Evolutionary conservation across 352 stramenopile genomes (phyloP).

Genomic region (Phytophthora cajani): DNA sequence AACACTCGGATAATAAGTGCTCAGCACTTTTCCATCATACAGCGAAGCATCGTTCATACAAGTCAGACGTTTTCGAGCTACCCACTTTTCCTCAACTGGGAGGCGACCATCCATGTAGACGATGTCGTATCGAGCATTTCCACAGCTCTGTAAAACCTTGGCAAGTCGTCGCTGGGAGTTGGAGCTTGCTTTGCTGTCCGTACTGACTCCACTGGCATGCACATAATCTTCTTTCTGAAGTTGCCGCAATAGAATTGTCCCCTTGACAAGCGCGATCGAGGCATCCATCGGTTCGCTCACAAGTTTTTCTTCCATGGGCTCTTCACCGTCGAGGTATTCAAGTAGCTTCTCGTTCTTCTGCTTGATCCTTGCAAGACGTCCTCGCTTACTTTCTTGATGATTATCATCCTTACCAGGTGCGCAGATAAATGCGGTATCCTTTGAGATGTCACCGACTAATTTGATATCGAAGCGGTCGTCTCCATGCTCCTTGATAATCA

Average conservation of each 20-base stretch:
- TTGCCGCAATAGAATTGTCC: conserved; percentile 36
- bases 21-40: conserved; percentile 42
- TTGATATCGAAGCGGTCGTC: conserved; percentile 52
- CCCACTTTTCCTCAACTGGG: conserved; percentile 32
- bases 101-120: conserved; percentile 45
- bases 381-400: conserved; percentile 13
- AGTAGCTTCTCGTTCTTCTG: conserved; percentile 33
- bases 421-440: neutral
- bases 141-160: conserved; percentile 44
- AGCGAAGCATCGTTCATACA: conserved; percentile 33
- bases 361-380: conserved; percentile 42
- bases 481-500: conserved; percentile 51
- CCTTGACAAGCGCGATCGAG: conserved; percentile 36
- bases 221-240: conserved; percentile 61
- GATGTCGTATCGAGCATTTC: conserved; percentile 64
- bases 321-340: conserved; percentile 37
- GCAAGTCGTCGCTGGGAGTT: conserved; percentile 16
- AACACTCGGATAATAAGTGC: conserved; percentile 23
- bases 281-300: conserved; percentile 46
- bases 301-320: conserved; percentile 37
- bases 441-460: neutral
- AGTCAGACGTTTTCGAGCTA: conserved; percentile 45
- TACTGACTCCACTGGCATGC: conserved; percentile 21
- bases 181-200: neutral
- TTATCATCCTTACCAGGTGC: neutral